Percentiles rank a stretch among this genome's conserved stretches.
Evolutionary conservation across 2,329 filamentous ascomycete species (phyloP).

Genomic region (Hymenoscyphus infarciens): DNA sequence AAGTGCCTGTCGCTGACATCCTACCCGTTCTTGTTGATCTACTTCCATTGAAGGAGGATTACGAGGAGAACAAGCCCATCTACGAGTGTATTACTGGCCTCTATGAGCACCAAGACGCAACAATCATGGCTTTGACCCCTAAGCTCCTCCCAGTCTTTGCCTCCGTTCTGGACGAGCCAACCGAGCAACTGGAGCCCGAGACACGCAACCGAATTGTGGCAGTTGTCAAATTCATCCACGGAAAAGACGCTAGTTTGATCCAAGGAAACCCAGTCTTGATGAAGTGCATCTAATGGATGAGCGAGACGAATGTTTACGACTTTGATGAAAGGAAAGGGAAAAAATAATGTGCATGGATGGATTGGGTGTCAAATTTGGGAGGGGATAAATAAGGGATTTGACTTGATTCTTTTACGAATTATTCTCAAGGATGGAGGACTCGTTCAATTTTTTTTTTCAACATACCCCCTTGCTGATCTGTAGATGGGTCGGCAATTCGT

Average conservation of each 20-base stretch:
- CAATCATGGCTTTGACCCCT: conserved; percentile 66
- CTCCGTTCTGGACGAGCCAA: conserved; percentile 65
- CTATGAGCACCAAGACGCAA: conserved; percentile 66
- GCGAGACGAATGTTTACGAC: background rate
- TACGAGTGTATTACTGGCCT: conserved; percentile 87
- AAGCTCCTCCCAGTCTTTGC: conserved; percentile 69
- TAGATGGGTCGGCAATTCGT: conserved; percentile 5
- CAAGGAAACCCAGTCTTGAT: conserved; percentile 29
- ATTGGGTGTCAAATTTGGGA: conserved; percentile 1
- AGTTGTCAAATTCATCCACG: conserved; percentile 47
- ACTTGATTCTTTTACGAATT: background rate
- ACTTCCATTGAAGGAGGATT: conserved; percentile 88
- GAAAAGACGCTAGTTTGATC: conserved; percentile 30
- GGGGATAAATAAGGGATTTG: background rate
- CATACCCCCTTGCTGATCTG: conserved; percentile 13
- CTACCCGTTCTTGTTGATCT: conserved; percentile 75
- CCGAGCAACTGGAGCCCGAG: conserved; percentile 72
- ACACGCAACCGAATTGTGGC: conserved; percentile 64
- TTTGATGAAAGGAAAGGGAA: background rate
- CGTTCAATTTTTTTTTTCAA: conserved; percentile 9
- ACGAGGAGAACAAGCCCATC: conserved; percentile 91
- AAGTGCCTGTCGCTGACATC: conserved; percentile 75
- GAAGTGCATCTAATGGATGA: conserved; percentile 12
- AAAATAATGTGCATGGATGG: background rate
- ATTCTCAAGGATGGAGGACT: background rate